phyloP scores from a whole-genome alignment of 2,329 filamentous ascomycete species.

The Sordariomycetes sp. region DNA sequence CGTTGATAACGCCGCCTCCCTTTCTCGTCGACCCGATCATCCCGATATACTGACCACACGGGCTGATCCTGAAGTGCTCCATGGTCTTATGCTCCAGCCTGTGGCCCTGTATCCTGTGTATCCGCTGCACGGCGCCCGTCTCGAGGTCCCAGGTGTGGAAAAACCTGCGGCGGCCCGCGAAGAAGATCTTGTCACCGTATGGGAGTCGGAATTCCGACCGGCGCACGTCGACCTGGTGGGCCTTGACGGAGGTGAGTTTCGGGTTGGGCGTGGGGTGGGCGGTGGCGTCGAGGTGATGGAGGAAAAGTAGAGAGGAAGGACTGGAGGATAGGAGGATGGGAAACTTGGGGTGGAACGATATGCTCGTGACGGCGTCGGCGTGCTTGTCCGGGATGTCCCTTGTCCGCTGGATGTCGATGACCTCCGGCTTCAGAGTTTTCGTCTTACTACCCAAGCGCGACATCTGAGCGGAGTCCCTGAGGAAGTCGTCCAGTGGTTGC shows the following conservation, averaged over 20 bases:
- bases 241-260: conserved; percentile 78
- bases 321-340: conserved; percentile 86
- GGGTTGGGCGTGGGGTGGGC: conserved; percentile 74
- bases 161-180: conserved; percentile 78
- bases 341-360: conserved; percentile 82
- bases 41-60: conserved; percentile 78
- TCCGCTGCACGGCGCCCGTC: conserved; percentile 72
- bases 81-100: conserved; percentile 77
- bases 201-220: conserved; percentile 72
- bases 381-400: conserved; percentile 76
- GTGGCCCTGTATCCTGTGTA: conserved; percentile 64
- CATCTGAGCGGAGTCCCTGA: conserved; percentile 64
- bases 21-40: conserved; percentile 71
- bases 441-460: conserved; percentile 46
- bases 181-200: conserved; percentile 68
- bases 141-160: conserved; percentile 92
- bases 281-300: conserved; percentile 77
- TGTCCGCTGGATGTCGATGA: conserved; percentile 80
- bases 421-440: conserved; percentile 72
- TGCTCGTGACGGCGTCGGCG: conserved; percentile 67
- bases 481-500: conserved; percentile 67
- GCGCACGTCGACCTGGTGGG: conserved; percentile 72
- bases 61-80: conserved; percentile 82
- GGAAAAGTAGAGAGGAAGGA: conserved; percentile 70
- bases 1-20: conserved; percentile 79